Evolutionary conservation across 371 early-diverging fungal species (phyloP), one percentile per base, ranked within the genome.

Genomic region (Rhizomucor miehei): DNA sequence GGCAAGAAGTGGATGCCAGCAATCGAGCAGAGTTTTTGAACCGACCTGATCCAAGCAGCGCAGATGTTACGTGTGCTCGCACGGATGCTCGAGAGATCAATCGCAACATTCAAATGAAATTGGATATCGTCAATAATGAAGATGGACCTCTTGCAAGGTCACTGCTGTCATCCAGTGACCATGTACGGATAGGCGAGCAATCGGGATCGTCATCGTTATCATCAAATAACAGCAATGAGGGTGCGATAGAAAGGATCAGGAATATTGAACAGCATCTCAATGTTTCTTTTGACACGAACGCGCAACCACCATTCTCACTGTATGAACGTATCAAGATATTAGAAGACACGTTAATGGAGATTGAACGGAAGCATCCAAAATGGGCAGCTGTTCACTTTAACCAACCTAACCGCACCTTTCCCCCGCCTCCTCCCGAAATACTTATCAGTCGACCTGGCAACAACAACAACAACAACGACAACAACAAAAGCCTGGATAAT

Each of bases 61-160:
- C 54, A 25, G 73, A 72, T 38, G 65, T 75, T 2, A 73, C 76
- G 1, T 85, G 88, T 59, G 85, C 89, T n/a, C 76, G 92, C 48
- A 77, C 81, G 2, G 87, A 88, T 55, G 86, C 90, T 0, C 67
- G 80, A 35, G 87, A 86, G 57, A 79, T 91, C 36, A 89, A 91
- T 59, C 71, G 92, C 9, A 86, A 81, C 14, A 84, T 89, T 29
- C 92, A 91, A 66, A 91, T 91, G 92, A 88, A 85, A 52, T 77
- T 86, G 59, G 88, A 89, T 49, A 77, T 88, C 24, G 88, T 85
- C 19, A 82, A 87, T 54, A 89, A 91, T 52, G 84, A 84, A 48
- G 88, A 87, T 34, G 83, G 86, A n/a, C 87, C 89, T 36, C 63
- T 89, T 24, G 85, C 85, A 17, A 72, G 88, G 16, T 87, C 87